Conservation (phyloP, 495 filamentous ascomycete genomes). For the Talaromyces thailandensis region DNA sequence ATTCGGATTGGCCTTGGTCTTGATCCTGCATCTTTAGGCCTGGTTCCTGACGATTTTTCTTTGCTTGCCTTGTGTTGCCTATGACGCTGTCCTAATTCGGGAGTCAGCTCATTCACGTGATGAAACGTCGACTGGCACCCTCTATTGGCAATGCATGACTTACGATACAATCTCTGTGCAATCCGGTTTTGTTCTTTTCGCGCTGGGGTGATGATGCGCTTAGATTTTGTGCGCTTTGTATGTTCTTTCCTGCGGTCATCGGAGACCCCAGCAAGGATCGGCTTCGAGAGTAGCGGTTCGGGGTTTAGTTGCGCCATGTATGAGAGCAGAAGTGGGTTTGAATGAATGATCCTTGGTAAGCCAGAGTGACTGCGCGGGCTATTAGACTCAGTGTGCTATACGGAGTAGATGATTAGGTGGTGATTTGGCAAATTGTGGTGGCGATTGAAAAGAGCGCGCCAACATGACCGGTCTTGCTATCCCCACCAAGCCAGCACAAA, state of each 20-base stretch:
- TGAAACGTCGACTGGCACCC: too few relatives aligned
- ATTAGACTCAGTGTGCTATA: neutral
- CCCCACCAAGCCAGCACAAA: too few relatives aligned
- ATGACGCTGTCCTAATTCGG: neutral
- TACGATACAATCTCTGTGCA: conserved; percentile 33
- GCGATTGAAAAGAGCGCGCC: neutral
- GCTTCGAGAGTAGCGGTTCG: neutral
- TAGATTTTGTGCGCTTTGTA: conserved; percentile 6
- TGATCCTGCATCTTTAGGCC: neutral
- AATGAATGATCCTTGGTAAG: neutral
- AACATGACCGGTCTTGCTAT: too few relatives aligned
- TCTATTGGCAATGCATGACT: conserved; percentile 2
- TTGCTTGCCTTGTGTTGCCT: neutral
- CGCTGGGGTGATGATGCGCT: conserved; percentile 30
- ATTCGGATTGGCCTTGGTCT: neutral
- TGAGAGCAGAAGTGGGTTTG: neutral
- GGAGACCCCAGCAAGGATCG: neutral
- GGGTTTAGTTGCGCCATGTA: neutral
- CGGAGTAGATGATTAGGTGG: neutral
- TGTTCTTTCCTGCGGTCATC: neutral
- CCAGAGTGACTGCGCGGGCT: neutral
- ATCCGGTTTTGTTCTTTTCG: conserved; percentile 31
- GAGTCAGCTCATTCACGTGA: neutral
- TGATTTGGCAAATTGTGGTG: neutral
- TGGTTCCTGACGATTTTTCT: neutral